Evolutionary conservation across 2,329 filamentous ascomycete species (phyloP), one percentile per base, ranked within the genome.

Genomic region (Penicillium sp.): DNA sequence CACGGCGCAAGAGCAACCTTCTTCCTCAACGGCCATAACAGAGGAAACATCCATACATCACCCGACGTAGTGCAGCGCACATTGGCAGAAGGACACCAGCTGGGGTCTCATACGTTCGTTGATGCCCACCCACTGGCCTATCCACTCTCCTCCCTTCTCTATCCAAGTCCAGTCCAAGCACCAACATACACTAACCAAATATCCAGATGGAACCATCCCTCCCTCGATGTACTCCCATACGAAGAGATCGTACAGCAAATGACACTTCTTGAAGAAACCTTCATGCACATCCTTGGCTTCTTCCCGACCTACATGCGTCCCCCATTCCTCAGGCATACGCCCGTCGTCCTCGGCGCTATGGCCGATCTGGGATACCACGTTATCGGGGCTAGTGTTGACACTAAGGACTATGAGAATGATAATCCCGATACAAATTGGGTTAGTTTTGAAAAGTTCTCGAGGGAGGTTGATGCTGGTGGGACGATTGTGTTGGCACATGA

Each of bases 1-100:
- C 79, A 83, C 61, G 70, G 74, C 31, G 80, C 77, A 29, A 79
- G 76, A 54, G 81, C 79, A 12, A 85, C 83, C 9, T 85, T 86
- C 63, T 84, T 84, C 66, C 73, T 84, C 52, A 79, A 68, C 21
- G 73, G 73, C 9, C 59, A 66, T 24, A 68, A 66, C 53, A 66
- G 62, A 42, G 66, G 62, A 10, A 61, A 57, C 31, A 70, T 70
- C 17, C 50, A 60, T 10, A 51, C 56, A 9, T 49, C 62, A 19
- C 51, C 59, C 4, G 65, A 67, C 3, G 49, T 68, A 12, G 53
- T 66, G 4, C 56, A 57, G 35, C 61, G 68, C 0, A 65, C 65
- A 37, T 48, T 63, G 6, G 51, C 54, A 4, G 68, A 71, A 40
- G 73, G 72, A 0, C 74, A 76, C 49, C 74, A 75, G 53, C 52